These are phyloP conservation scores for Ophiostoma piceae DNA, from an alignment of 2,329 filamentous ascomycete species.

Conservation along the genomic window DNA sequence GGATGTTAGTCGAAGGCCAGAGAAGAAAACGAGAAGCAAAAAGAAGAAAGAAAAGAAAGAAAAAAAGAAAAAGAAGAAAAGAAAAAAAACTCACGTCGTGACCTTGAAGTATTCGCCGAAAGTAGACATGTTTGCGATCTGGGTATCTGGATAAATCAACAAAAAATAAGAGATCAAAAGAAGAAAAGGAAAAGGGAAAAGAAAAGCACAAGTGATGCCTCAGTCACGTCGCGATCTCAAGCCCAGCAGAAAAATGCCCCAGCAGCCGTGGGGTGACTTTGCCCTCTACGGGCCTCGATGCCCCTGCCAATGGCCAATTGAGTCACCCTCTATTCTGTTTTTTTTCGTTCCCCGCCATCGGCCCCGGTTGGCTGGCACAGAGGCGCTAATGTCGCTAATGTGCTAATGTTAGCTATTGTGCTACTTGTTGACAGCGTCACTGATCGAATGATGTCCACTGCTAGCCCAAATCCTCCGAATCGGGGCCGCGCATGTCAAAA, in stretches of 20 bases:
- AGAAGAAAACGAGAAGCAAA: slow-evolving; percentile 11
- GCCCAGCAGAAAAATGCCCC: not conserved
- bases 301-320: slow-evolving; percentile 19
- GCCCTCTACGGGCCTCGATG: not conserved
- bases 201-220: too few species aligned
- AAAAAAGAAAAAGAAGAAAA: not conserved
- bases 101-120: slow-evolving; percentile 79
- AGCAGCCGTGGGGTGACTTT: not conserved
- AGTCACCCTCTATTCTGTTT: slow-evolving; percentile 17
- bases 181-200: not conserved
- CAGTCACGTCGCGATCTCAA: slow-evolving; percentile 1
- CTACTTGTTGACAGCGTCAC: not conserved
- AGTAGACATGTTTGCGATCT: slow-evolving; percentile 64
- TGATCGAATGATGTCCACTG: not conserved
- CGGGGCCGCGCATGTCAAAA: not conserved
- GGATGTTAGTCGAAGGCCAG: slow-evolving; percentile 18
- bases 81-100: slow-evolving; percentile 59
- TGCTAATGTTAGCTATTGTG: not conserved
- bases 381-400: slow-evolving; percentile 19
- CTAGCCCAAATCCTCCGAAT: not conserved
- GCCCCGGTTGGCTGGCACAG: slow-evolving; percentile 15
- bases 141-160: not conserved
- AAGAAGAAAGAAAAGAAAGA: not conserved
- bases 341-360: slow-evolving; percentile 20
- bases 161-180: not conserved